Evolutionary conservation across 192 early-diverging fungal species (phyloP).

Genomic region (Coemansia sp.): DNA sequence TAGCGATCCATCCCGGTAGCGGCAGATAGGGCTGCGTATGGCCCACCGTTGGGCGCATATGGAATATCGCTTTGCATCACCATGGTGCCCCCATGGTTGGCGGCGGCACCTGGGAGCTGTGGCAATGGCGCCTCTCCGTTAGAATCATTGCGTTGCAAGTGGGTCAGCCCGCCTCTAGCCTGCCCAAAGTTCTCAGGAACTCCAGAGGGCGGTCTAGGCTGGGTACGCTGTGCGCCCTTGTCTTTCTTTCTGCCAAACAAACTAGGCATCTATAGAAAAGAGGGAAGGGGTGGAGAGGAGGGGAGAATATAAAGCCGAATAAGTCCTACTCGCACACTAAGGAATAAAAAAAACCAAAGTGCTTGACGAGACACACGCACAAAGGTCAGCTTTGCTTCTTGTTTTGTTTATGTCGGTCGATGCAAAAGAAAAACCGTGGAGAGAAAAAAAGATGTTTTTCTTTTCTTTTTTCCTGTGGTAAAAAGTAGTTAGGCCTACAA

Average conservation of each 20-base stretch:
- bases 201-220: slow-evolving; percentile 37
- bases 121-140: slow-evolving; percentile 4
- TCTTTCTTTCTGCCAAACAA: slow-evolving; percentile 49
- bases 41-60: slow-evolving; percentile 1
- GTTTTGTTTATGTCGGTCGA: too few relatives aligned
- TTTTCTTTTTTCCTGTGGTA: not conserved
- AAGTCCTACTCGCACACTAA: not conserved
- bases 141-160: slow-evolving; percentile 29
- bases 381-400: not conserved
- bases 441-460: not conserved
- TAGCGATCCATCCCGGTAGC: slow-evolving; percentile 14
- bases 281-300: too few relatives aligned
- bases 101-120: not conserved
- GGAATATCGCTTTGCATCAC: slow-evolving; percentile 23
- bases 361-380: not conserved
- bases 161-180: slow-evolving; percentile 30
- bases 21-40: slow-evolving; percentile 7
- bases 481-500: slow-evolving; percentile 1
- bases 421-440: too few relatives aligned
- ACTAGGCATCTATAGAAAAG: slow-evolving; percentile 37
- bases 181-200: slow-evolving; percentile 49
- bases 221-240: slow-evolving; percentile 37
- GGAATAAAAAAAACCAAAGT: not conserved
- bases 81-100: not conserved
- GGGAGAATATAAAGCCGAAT: not conserved